A percentile compares a stretch with the other conserved stretches of the same genome.
These are phyloP conservation scores for Penicillium psychrofluorescens DNA, from an alignment of 495 filamentous ascomycete species.

Conservation along the genomic window DNA sequence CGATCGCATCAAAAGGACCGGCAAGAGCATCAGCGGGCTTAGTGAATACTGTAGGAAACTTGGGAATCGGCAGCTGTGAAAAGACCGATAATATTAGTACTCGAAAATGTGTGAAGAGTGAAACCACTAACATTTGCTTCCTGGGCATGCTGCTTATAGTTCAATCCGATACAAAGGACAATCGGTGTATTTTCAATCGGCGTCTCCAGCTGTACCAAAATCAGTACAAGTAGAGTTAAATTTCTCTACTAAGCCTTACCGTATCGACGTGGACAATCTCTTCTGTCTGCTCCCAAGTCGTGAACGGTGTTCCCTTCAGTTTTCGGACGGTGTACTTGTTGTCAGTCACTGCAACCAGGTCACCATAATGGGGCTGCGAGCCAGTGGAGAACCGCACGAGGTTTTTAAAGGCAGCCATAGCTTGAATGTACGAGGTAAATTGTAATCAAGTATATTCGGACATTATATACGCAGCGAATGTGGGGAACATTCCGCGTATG, in stretches of 20 bases:
- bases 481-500: no score
- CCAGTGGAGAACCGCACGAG: slow-evolving; percentile 10
- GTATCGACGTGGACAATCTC: neutral
- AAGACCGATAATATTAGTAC: neutral
- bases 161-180: slow-evolving; percentile 61
- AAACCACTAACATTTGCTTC: slow-evolving; percentile 50
- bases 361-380: slow-evolving; percentile 8
- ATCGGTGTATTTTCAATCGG: slow-evolving; percentile 15
- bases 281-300: slow-evolving; percentile 1
- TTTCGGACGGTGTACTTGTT: slow-evolving; percentile 6
- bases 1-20: slow-evolving; percentile 52
- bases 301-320: slow-evolving; percentile 8
- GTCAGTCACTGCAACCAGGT: slow-evolving; percentile 1
- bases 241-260: no score
- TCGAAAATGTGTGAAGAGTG: no score
- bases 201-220: neutral
- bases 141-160: slow-evolving; percentile 63
- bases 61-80: slow-evolving; percentile 41
- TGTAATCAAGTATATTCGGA: no score
- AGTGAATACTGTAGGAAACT: slow-evolving; percentile 64
- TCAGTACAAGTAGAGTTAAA: no score
- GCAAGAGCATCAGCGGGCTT: slow-evolving; percentile 61
- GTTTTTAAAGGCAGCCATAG: slow-evolving; percentile 8
- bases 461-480: no score
- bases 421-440: no score